These are phyloP conservation scores for Angomonas ambiguus DNA, from an alignment of 208 protist genomes.

Conservation along the genomic window DNA sequence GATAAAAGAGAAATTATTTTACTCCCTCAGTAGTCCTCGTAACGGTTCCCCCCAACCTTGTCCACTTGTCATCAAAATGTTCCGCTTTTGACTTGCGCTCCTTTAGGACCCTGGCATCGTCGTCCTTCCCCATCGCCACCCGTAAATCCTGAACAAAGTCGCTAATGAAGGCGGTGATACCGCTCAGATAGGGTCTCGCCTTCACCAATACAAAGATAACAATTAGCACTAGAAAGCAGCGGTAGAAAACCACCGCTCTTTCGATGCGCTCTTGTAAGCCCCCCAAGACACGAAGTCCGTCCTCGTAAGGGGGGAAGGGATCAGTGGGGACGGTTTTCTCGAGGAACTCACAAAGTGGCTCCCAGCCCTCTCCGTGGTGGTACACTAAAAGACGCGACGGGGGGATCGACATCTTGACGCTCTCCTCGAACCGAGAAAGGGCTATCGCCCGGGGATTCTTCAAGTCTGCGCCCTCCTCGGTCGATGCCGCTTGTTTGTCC, in stretches of 20 bases:
- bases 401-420: slow-evolving; percentile 42
- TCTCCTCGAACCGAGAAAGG: slow-evolving; percentile 54
- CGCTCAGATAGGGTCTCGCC: slow-evolving; percentile 11
- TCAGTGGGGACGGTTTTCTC: slow-evolving; percentile 43
- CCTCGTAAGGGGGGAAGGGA: slow-evolving; percentile 61
- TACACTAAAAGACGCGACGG: slow-evolving; percentile 50
- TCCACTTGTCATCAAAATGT: slow-evolving; percentile 22
- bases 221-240: slow-evolving; percentile 16
- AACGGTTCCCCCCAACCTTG: slow-evolving; percentile 21
- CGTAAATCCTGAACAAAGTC: slow-evolving; percentile 7
- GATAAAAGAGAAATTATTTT: not conserved
- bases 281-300: slow-evolving; percentile 48
- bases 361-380: slow-evolving; percentile 64
- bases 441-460: slow-evolving; percentile 28
- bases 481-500: not conserved
- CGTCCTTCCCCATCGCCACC: slow-evolving; percentile 7
- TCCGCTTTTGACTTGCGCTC: slow-evolving; percentile 8
- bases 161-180: not conserved
- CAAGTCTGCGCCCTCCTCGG: slow-evolving; percentile 3
- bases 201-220: slow-evolving; percentile 16
- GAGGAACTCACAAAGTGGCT: slow-evolving; percentile 65
- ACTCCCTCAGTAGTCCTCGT: not conserved
- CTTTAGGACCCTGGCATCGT: not conserved
- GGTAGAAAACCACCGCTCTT: slow-evolving; percentile 35
- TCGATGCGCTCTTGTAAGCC: slow-evolving; percentile 63